Evolutionary conservation across 768 basidiomycete species (phyloP), one percentile per base, ranked within the genome.

Genomic region (Naganishia onofrii): DNA sequence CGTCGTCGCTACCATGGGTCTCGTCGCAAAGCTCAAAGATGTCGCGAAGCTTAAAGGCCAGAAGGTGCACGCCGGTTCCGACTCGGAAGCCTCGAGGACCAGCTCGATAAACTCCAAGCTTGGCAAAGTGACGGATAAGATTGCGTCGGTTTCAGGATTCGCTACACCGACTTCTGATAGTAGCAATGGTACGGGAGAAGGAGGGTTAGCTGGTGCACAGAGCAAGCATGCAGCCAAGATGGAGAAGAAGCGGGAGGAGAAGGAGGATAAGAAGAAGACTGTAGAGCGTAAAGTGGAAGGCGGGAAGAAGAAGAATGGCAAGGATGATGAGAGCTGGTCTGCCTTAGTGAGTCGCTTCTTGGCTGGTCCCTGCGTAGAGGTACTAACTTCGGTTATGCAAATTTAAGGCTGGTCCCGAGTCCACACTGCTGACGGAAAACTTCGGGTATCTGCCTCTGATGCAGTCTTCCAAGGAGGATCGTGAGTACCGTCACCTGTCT

Each of bases 221-320:
- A 44, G 46, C 17, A 46, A 58, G 23, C 38, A 68, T 57, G 67
- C 67, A 21, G 23, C 29, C 6, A 66, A 58, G 29, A 31, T 67
- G 54, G 55, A 55, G 7, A 54, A 58, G 28, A 64, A 92, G 78
- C 90, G 88, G 74, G 89, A 87, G 10, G 89, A 88, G 15, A 89
- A 88, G 74, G 86, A 89, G 72, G 84, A 87, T 51, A 89, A 90
- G 71, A 83, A 87, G 48, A 88, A 87, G 31, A 85, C 85, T 46
- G 86, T 87, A 71, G 84, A 87, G 72, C 86, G 86, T 87, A 86
- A 32, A 84, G 85, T 51, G 90, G 91, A 75, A 85, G 86, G 28
- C 58, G 67, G 51, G 88, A 88, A 67, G 72, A 79, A 71, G 72
- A 76, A 74, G 31, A 70, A 36, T 70, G 74, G 70, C 52, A 1